phyloP scores from a whole-genome alignment of 805 yeast species.

The Huiozyma sinensis region DNA sequence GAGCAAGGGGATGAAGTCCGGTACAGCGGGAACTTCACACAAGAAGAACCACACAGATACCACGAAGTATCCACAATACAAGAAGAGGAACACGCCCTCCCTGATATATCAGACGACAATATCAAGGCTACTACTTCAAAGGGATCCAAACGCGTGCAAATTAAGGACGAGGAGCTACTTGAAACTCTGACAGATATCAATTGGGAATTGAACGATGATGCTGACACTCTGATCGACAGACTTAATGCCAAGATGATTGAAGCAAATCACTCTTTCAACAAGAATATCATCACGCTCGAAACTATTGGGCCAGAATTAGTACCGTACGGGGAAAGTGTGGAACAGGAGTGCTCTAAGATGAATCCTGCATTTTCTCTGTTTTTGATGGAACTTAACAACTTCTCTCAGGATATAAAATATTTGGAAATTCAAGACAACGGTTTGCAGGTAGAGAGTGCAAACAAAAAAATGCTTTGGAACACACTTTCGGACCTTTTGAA shows the following conservation, averaged over 20 bases:
- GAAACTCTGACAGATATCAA: constrained; percentile 69
- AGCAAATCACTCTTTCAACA: constrained; percentile 53
- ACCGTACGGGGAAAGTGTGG: constrained; percentile 34
- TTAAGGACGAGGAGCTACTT: constrained; percentile 20
- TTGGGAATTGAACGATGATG: constrained; percentile 63
- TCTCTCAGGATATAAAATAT: constrained; percentile 56
- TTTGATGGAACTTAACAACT: constrained; percentile 49
- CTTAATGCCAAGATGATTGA: constrained; percentile 49
- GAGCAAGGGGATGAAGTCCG: constrained; percentile 28
- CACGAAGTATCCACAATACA: constrained; percentile 26
- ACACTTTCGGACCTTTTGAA: constrained; percentile 59
- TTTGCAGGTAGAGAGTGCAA: constrained; percentile 70
- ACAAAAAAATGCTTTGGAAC: constrained; percentile 63
- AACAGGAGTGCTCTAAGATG: constrained; percentile 43
- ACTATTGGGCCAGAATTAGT: constrained; percentile 34
- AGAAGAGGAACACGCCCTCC: constrained; percentile 16
- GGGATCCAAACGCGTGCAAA: constrained; percentile 27
- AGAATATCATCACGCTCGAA: constrained; percentile 42
- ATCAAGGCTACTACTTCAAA: neutral
- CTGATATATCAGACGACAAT: constrained; percentile 1
- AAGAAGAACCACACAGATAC: constrained; percentile 10
- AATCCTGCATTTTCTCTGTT: constrained; percentile 46
- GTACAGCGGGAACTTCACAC: constrained; percentile 14
- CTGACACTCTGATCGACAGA: constrained; percentile 45
- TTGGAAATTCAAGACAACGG: constrained; percentile 74